Base-by-base conservation (phyloP, 495 filamentous ascomycete genomes). In the Recurvomyces mirabilis region DNA sequence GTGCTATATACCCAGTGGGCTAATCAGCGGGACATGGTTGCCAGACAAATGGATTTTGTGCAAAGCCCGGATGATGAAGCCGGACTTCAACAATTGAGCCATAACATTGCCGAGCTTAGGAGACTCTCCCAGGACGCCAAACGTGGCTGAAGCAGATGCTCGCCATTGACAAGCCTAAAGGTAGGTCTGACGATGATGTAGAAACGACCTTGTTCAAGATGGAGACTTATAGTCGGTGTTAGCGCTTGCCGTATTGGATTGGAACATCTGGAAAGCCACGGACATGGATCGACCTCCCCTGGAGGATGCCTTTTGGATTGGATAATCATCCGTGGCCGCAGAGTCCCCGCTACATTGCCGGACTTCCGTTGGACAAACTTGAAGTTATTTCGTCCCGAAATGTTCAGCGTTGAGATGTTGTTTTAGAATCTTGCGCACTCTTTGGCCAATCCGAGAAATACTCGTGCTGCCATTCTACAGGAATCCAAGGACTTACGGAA, bases 31-130 rank as follows among this genome's bases (percentile, higher is more conserved):
- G 38, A 52, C 5, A n/a, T 47, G 12, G 6, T 43, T 23, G 25
- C 43, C 30, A 10, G 32, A 12, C 42, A 52, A 38, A 47, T 52
- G 43, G 31, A 41, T 20, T 29, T 26, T 20, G 36, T 47, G 1
- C 43, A 41, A 17, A 47, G 37, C 38, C 43, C 49, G 22, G 43
- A 47, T 21, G 31, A 52, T 42, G 49, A 47, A 19, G 43, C 14
- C 25, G 31, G 25, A 9, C 29, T 42, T 14, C 43, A 47, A 15
- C 12, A 17, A 3, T 24, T 46, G 26, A 51, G 48, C 43, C 43
- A 38, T 38, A 42, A 47, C 20, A 42, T 52, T 19, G 37, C 25
- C 14, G 38, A 47, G 22, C 21, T 47, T 5, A 43, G 38, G 11
- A 23, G 37, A 34, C 23, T 41, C 5, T 46, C 41, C 2, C 20